Base-by-base conservation (phyloP, 495 filamentous ascomycete species). In the Daldinia vernicosa region DNA sequence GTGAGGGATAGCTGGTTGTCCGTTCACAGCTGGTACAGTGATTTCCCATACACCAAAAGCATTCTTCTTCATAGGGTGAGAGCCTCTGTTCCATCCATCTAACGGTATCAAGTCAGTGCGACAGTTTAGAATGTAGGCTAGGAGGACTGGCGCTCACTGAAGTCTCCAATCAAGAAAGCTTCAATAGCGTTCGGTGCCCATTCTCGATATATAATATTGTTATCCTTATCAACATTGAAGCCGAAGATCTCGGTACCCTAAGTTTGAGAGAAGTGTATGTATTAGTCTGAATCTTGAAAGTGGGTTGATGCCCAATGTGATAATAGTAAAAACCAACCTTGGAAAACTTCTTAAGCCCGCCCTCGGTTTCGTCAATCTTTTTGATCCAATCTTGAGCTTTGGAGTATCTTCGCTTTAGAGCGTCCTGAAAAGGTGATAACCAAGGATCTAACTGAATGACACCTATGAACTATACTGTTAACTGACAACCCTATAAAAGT, bases 91-190 rank as follows among this genome's bases (percentile, higher is more conserved):
- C 96, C 96, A 99, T 70, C 89, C 89, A 82, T 99, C 93, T 97
- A 71, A 43, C 3, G 26, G 26, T 24, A 27, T 22, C 15, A 47
- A 11, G 35, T 75, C 53, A 77, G 69, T 47, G 12, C 33, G n/a
- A 14, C 47, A 35, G 43, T 40, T 51, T 37, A 26, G 19, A 15
- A 32, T 43, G 6, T 12, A 19, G 27, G 6, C 0, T 17, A 32
- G 58, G 64, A 63, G 55, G 61, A 63, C 3, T 50, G 54, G 45
- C 32, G 30, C 74, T 71, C 40, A 97, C 93, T 99, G 84, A 98
- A 99, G 65, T 98, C 95, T 60, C 95, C 95, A 67, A 98, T 91
- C n/a, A 99, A 85, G 66, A 90, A 90, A 19, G 95, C 95, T 72
- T 90, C 80, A 22, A 88, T 79, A 57, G 93, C 94, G 82, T 92